Evolutionary conservation across 192 early-diverging fungal species (phyloP).

Genomic region (Allomyces arbusculus): DNA sequence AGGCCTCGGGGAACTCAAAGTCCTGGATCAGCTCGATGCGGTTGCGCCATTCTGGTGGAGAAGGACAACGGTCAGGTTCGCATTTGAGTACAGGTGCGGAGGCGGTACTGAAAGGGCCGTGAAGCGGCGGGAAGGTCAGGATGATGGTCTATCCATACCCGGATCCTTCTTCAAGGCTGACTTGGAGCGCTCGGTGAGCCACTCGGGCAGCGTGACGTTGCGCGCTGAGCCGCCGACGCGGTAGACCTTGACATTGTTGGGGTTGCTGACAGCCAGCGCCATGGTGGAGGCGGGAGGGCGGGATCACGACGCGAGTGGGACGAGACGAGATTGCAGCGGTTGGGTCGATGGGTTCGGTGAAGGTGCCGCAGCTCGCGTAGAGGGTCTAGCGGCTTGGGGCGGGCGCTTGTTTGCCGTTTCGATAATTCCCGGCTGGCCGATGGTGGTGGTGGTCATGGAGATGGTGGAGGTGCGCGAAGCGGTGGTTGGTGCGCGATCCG

Average conservation of each 20-base stretch:
- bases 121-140: not conserved
- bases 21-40: constrained; percentile 94
- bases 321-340: no score
- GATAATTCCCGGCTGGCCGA: no score
- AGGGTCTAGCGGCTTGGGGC: no score
- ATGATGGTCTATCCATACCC: constrained; percentile 25
- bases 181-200: constrained; percentile 68
- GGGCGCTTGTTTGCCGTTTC: no score
- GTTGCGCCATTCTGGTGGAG: constrained; percentile 54
- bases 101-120: not conserved
- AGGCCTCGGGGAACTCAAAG: constrained; percentile 93
- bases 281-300: constrained; percentile 10
- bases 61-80: not conserved
- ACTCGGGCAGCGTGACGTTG: constrained; percentile 76
- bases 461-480: no score
- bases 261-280: constrained; percentile 61
- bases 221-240: constrained; percentile 54
- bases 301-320: no score
- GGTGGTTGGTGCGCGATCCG: no score
- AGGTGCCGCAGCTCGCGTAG: no score
- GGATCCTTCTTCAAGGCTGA: constrained; percentile 74
- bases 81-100: not conserved
- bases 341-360: no score
- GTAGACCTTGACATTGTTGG: constrained; percentile 89
- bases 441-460: no score